A percentile compares a stretch with the other conserved stretches of the same genome.
phyloP scores from a whole-genome alignment of 2,329 filamentous ascomycete genomes.

The Clarireedia sp. region DNA sequence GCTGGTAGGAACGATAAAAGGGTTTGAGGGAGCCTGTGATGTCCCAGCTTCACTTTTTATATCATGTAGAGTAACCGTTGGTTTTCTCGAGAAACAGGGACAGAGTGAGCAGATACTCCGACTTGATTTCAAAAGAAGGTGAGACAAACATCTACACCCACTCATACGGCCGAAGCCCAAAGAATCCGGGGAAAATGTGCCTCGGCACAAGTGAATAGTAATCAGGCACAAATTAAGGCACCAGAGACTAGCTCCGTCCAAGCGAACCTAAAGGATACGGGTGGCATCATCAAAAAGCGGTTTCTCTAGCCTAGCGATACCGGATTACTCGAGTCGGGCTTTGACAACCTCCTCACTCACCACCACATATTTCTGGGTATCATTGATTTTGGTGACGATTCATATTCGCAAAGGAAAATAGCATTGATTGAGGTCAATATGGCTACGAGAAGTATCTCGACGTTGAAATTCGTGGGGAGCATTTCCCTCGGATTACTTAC shows the following conservation, averaged over 20 bases:
- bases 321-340: neutral
- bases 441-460: constrained; percentile 61
- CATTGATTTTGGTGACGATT: neutral
- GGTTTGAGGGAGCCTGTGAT: neutral
- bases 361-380: neutral
- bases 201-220: neutral
- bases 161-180: too few relatives aligned
- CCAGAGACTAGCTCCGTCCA: neutral
- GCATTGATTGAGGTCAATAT: constrained; percentile 34
- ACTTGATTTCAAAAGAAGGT: neutral
- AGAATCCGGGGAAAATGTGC: constrained; percentile 1
- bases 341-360: neutral
- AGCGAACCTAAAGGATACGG: neutral
- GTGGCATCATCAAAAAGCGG: neutral
- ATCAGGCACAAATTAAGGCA: neutral
- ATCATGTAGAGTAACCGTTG: too few relatives aligned
- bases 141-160: too few relatives aligned
- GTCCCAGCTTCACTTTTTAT: neutral
- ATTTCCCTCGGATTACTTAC: constrained; percentile 82
- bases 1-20: neutral
- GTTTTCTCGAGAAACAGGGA: too few relatives aligned
- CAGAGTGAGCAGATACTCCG: too few relatives aligned
- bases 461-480: constrained; percentile 89
- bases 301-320: neutral
- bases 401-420: neutral